A percentile compares a stretch with the other conserved stretches of the same genome.
Conservation (phyloP, 1,284 basidiomycete genomes). For the Ganoderma sp. region DNA sequence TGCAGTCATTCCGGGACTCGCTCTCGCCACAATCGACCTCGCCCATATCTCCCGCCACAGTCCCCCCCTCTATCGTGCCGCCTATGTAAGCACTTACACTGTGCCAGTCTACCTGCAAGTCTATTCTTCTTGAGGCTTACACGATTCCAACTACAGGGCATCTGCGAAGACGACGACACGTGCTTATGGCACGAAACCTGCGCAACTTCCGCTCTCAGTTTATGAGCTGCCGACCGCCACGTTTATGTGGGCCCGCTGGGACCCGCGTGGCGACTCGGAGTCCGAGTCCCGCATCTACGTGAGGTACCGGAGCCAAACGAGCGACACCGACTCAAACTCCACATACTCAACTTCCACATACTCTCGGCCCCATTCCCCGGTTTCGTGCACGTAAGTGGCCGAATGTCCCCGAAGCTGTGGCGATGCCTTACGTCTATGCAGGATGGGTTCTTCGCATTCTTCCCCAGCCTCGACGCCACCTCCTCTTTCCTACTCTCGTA, state of each 20-base stretch:
- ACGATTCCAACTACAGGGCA: neutral
- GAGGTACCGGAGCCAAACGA: constrained; percentile 29
- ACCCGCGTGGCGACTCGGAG: constrained; percentile 36
- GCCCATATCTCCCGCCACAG: constrained; percentile 13
- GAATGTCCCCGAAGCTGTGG: neutral
- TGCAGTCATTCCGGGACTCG: neutral
- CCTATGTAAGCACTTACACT: constrained; percentile 3
- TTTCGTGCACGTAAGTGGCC: constrained; percentile 18
- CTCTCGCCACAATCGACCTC: constrained; percentile 19
- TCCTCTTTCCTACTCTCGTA: constrained; percentile 19
- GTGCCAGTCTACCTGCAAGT: neutral
- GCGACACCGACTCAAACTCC: constrained; percentile 14
- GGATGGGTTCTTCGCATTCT: constrained; percentile 10
- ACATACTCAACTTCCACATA: constrained; percentile 18
- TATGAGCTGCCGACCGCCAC: constrained; percentile 44
- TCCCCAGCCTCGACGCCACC: constrained; percentile 21
- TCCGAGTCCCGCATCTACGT: constrained; percentile 35
- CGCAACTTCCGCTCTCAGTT: constrained; percentile 35
- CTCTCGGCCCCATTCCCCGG: constrained; percentile 15
- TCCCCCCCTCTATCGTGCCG: constrained; percentile 7
- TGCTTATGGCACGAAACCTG: constrained; percentile 15
- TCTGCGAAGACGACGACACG: constrained; percentile 14
- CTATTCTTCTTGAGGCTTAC: neutral
- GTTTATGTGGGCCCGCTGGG: constrained; percentile 47
- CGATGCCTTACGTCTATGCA: constrained; percentile 13